phyloP scores from a whole-genome alignment of 2,329 filamentous ascomycete genomes.

The Paecilomyces variotii region DNA sequence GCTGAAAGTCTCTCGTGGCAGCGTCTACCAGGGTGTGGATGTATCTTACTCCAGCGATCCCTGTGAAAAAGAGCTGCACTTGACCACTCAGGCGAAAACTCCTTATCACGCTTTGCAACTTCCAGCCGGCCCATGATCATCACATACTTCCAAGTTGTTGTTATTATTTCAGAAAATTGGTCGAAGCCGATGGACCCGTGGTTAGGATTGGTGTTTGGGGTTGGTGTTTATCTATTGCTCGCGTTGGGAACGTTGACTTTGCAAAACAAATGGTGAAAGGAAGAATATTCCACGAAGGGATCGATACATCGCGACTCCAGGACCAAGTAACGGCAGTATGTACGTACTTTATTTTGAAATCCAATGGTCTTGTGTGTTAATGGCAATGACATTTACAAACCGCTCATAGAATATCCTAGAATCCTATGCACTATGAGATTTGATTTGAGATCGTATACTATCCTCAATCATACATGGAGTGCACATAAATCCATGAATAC shows the following conservation, averaged over 20 bases:
- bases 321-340: not conserved
- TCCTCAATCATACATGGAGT: not conserved
- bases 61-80: slow-evolving; percentile 30
- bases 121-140: not conserved
- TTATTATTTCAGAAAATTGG: not conserved
- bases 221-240: not conserved
- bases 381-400: not conserved
- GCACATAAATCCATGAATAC: not conserved
- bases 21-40: slow-evolving; percentile 24
- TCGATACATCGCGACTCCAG: not conserved
- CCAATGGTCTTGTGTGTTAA: not conserved
- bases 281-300: not conserved
- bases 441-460: too few relatives aligned
- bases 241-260: not conserved
- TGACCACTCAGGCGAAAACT: slow-evolving; percentile 7
- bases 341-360: not conserved
- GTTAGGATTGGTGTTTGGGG: not conserved
- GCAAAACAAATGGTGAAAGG: not conserved
- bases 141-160: not conserved
- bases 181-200: not conserved
- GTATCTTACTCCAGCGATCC: slow-evolving; percentile 33
- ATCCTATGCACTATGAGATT: too few relatives aligned
- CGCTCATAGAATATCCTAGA: too few relatives aligned
- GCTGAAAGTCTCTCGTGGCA: slow-evolving; percentile 14
- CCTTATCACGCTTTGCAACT: not conserved